Conservation (phyloP, 2,329 filamentous ascomycete genomes). For the Monilinia fructicola region DNA sequence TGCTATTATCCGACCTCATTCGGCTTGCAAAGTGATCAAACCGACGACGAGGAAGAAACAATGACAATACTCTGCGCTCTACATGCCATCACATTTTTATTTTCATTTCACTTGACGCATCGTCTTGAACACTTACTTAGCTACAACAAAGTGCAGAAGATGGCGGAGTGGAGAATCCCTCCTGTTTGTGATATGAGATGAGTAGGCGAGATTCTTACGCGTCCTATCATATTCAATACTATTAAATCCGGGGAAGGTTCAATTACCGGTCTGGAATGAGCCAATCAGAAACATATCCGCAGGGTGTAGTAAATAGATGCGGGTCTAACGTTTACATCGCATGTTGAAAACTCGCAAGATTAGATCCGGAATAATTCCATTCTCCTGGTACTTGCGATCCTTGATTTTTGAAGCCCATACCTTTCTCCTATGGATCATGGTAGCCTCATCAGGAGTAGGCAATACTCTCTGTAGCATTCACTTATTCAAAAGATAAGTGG, state of each 20-base stretch:
- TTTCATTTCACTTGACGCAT: background rate
- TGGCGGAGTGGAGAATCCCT: conserved; percentile 4
- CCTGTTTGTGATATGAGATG: background rate
- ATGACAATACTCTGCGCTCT: background rate
- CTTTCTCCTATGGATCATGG: background rate
- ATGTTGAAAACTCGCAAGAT: background rate
- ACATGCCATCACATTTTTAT: background rate
- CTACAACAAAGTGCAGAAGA: background rate
- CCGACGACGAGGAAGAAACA: no score
- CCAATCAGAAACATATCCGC: background rate
- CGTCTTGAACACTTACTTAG: background rate
- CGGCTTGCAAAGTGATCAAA: background rate
- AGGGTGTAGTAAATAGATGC: background rate
- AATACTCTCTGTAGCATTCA: background rate
- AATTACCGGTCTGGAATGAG: background rate
- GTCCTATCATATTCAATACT: background rate
- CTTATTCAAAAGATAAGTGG: background rate
- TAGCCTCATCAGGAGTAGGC: background rate
- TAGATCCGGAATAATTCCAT: conserved; percentile 6
- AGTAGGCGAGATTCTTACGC: background rate
- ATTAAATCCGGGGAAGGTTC: conserved; percentile 15
- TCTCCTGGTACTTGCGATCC: background rate
- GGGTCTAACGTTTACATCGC: background rate
- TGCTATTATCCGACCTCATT: background rate
- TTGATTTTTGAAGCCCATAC: background rate